Percentiles rank a stretch among this genome's conserved stretches.
These are phyloP conservation scores for Nephelium lappaceum DNA, from an alignment of 345 rosid species.

Conservation along the genomic window DNA sequence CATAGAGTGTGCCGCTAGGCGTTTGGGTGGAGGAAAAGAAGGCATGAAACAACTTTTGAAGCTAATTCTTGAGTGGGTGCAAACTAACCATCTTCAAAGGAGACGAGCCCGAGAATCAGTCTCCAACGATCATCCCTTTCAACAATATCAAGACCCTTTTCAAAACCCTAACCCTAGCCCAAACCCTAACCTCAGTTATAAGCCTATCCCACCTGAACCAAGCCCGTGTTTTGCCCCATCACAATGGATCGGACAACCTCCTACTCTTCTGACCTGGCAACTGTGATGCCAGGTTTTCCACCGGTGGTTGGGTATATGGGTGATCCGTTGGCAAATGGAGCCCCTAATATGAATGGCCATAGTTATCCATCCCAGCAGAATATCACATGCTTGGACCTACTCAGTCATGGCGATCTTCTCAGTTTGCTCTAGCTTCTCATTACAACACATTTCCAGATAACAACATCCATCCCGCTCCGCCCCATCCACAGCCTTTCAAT, in stretches of 20 bases:
- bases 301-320: slow-evolving; percentile 42
- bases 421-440: slow-evolving; percentile 41
- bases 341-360: slow-evolving; percentile 30
- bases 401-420: slow-evolving; percentile 53
- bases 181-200: slow-evolving; percentile 37
- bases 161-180: slow-evolving; percentile 54
- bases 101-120: slow-evolving; percentile 44
- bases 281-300: slow-evolving; percentile 37
- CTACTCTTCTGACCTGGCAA: slow-evolving; percentile 36
- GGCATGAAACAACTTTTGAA: slow-evolving; percentile 92
- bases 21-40: slow-evolving; percentile 90
- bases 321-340: slow-evolving; percentile 42
- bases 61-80: slow-evolving; percentile 97
- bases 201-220: slow-evolving; percentile 36
- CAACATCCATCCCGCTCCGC: slow-evolving; percentile 30
- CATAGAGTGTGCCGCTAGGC: slow-evolving; percentile 80
- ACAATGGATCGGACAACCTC: slow-evolving; percentile 51
- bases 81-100: slow-evolving; percentile 76
- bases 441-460: slow-evolving; percentile 36
- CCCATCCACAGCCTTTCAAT: slow-evolving; percentile 39
- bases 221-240: slow-evolving; percentile 46
- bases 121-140: slow-evolving; percentile 24
- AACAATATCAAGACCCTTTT: slow-evolving; percentile 41
- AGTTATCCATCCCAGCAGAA: slow-evolving; percentile 36
- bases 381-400: slow-evolving; percentile 49